Conservation (phyloP, 805 yeast species). For the Danielozyma ontarioensis region DNA sequence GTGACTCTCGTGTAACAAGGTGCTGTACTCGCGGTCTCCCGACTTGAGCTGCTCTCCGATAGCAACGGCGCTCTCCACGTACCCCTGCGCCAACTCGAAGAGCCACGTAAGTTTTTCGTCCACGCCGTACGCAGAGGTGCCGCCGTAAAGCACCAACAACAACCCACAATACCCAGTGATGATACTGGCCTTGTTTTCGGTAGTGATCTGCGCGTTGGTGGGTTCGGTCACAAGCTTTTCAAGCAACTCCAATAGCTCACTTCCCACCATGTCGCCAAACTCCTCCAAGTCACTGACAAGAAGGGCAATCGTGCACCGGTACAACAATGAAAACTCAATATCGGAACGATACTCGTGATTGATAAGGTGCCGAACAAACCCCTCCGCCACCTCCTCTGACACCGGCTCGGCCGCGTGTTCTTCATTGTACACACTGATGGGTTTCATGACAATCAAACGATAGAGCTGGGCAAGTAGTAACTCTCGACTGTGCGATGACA, state of each 20-base stretch:
- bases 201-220: slow-evolving; percentile 26
- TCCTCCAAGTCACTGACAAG: slow-evolving; percentile 48
- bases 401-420: slow-evolving; percentile 25
- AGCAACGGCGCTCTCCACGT: slow-evolving; percentile 22
- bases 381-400: slow-evolving; percentile 34
- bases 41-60: slow-evolving; percentile 28
- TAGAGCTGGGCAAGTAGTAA: slow-evolving; percentile 46
- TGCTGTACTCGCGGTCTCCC: slow-evolving; percentile 40
- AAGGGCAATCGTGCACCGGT: slow-evolving; percentile 36
- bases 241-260: slow-evolving; percentile 24
- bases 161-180: slow-evolving; percentile 35
- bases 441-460: slow-evolving; percentile 40
- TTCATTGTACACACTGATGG: slow-evolving; percentile 31
- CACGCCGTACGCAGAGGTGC: slow-evolving; percentile 45
- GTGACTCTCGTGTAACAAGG: slow-evolving; percentile 29
- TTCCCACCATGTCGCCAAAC: slow-evolving; percentile 33
- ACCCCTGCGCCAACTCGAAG: slow-evolving; percentile 41
- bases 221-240: slow-evolving; percentile 29
- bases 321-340: slow-evolving; percentile 38
- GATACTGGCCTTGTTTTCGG: slow-evolving; percentile 33
- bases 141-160: slow-evolving; percentile 41
- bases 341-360: slow-evolving; percentile 31
- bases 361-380: slow-evolving; percentile 27
- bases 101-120: slow-evolving; percentile 42
- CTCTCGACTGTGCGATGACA: slow-evolving; percentile 44